Evolutionary conservation across 2,329 filamentous ascomycete species (phyloP).

Genomic region (Botrytis pseudocinerea): DNA sequence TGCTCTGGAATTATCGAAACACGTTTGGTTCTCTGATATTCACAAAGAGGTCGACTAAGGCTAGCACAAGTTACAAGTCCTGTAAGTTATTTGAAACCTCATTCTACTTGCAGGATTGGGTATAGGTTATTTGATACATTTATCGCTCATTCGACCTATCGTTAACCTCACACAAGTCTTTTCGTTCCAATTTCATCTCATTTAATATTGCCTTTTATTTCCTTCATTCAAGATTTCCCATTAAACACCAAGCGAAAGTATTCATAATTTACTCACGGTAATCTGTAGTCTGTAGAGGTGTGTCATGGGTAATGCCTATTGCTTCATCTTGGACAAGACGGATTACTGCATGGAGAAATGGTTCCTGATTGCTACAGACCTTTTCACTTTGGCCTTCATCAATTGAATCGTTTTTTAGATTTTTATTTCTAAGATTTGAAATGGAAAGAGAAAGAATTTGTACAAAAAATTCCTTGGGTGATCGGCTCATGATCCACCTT

Average conservation of each 20-base stretch:
- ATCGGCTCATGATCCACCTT: too few relatives aligned
- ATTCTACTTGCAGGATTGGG: neutral
- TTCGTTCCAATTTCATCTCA: neutral
- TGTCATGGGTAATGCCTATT: neutral
- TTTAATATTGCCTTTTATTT: neutral
- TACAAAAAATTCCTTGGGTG: neutral
- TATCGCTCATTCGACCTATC: neutral
- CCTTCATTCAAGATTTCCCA: neutral
- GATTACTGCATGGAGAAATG: neutral
- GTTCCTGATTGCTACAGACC: neutral
- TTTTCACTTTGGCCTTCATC: neutral
- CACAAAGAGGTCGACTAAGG: neutral
- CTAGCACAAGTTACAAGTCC: neutral
- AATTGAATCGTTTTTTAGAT: neutral
- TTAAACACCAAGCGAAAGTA: neutral
- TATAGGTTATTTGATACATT: neutral
- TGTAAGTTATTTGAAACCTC: neutral
- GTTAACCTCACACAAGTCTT: neutral
- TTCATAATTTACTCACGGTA: neutral
- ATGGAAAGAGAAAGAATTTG: too few relatives aligned
- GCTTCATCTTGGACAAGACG: neutral
- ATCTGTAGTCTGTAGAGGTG: neutral
- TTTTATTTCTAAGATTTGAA: neutral
- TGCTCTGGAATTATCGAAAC: constrained; percentile 23
- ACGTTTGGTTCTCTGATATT: constrained; percentile 27